Base-by-base conservation (phyloP, 2,329 filamentous ascomycete genomes). In the Fusarium circinatum region DNA sequence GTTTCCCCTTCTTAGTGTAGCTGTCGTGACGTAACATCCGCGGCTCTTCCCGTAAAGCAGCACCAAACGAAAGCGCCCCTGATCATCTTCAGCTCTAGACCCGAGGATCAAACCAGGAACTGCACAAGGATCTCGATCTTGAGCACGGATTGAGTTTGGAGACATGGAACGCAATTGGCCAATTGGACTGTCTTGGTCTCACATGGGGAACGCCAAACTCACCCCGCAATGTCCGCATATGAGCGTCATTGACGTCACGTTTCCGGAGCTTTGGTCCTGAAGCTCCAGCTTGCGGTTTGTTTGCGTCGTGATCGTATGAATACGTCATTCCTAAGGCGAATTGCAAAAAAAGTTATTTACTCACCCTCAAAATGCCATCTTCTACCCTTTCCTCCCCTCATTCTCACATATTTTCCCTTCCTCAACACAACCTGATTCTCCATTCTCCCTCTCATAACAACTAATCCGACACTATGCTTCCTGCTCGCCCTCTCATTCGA, bases 401-500 rank as follows among this genome's bases (percentile, higher is more conserved):
- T 30, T 22, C 54, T 42, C n/a, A 41, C 41, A 65, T 41, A 39
- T 20, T 20, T 38, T 36, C 48, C 41, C 47, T 30, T 57, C 52
- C 26, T 26, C 48, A 60, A 34, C 20, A 58, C 32, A 65, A 20
- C n/a, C 18, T 51, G n/a, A 44, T 51, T 62, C 62, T 20, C 28
- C 45, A 41, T 52, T 32, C n/a, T 48, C 32, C 38, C 18, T 30
- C 34, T 20, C 20, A 49, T 15, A 57, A 32, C 17, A 57, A 32
- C 22, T 20, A 62, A 48, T 22, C 32, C 39, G 47, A 38, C 64
- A 76, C 54, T 45, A 83, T 83, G 81, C 78, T 81, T 49, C 38
- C 80, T 57, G 70, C 79, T 49, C 78, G 80, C 61, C 78, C 78
- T 45, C 60, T 81, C 54, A 66, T 77, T 28, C 78, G 80, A 66